Percentiles rank a stretch among this genome's conserved stretches.
phyloP scores from a whole-genome alignment of 371 early-diverging fungal species.

The Apophysomyces variabilis region DNA sequence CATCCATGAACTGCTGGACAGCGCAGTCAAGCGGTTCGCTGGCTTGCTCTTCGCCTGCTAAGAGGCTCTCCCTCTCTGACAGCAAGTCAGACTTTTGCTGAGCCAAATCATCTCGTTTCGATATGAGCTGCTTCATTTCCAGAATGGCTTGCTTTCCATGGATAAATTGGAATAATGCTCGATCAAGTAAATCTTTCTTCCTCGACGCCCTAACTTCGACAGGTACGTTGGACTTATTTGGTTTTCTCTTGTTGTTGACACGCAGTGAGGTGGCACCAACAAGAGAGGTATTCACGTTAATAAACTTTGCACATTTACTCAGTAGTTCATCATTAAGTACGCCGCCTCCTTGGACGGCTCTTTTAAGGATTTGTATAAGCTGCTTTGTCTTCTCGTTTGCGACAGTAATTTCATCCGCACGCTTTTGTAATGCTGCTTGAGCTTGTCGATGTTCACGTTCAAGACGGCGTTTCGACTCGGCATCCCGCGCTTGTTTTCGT shows the following conservation, averaged over 20 bases:
- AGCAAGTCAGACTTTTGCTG: constrained; percentile 68
- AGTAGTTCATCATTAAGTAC: constrained; percentile 39
- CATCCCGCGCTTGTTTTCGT: constrained; percentile 66
- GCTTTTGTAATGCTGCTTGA: constrained; percentile 53
- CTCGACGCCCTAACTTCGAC: constrained; percentile 39
- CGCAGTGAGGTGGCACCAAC: constrained; percentile 12
- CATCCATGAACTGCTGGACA: constrained; percentile 75
- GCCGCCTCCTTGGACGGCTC: constrained; percentile 46
- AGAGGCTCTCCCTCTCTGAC: constrained; percentile 67
- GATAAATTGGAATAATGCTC: constrained; percentile 47
- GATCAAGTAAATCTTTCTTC: constrained; percentile 65
- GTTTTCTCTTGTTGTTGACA: constrained; percentile 15
- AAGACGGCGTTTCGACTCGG: constrained; percentile 66
- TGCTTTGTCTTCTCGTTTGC: constrained; percentile 60
- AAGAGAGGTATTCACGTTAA: constrained; percentile 28
- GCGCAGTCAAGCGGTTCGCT: constrained; percentile 50
- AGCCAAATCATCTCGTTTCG: constrained; percentile 60
- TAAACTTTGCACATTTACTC: constrained; percentile 26
- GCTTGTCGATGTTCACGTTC: constrained; percentile 71
- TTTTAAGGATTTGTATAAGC: constrained; percentile 47
- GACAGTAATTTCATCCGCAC: constrained; percentile 57
- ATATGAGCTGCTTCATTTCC: constrained; percentile 45
- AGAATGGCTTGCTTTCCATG: constrained; percentile 49
- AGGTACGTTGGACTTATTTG: constrained; percentile 9
- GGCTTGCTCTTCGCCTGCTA: constrained; percentile 38